These are phyloP conservation scores for Diplodia mutila DNA, from an alignment of 2,329 filamentous ascomycete species.

Conservation along the genomic window DNA sequence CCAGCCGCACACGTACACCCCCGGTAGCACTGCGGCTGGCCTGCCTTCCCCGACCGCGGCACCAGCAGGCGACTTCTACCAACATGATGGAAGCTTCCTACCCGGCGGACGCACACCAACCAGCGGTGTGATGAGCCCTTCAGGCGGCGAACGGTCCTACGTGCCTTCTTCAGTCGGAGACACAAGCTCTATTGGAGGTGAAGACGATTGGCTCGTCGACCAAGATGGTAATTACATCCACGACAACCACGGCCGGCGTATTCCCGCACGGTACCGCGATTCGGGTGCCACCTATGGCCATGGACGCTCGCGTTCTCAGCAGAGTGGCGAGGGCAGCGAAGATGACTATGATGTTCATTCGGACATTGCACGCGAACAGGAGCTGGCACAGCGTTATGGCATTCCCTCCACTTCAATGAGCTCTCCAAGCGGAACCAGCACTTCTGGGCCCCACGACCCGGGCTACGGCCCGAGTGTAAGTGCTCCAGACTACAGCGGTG, in stretches of 20 bases:
- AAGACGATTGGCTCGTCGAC: slow-evolving; percentile 45
- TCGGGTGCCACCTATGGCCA: slow-evolving; percentile 5
- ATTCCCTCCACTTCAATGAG: slow-evolving; percentile 32
- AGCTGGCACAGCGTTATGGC: slow-evolving; percentile 52
- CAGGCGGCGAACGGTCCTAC: slow-evolving; percentile 37
- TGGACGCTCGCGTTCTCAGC: slow-evolving; percentile 7
- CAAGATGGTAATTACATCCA: slow-evolving; percentile 43
- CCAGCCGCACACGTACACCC: slow-evolving; percentile 21
- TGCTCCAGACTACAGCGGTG: slow-evolving; percentile 42
- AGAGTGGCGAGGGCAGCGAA: slow-evolving; percentile 22
- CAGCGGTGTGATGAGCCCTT: slow-evolving; percentile 12
- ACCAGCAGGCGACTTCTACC: slow-evolving; percentile 40
- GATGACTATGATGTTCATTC: slow-evolving; percentile 61
- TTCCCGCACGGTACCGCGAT: slow-evolving; percentile 33
- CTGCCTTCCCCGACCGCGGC: slow-evolving; percentile 32
- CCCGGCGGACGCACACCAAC: slow-evolving; percentile 30
- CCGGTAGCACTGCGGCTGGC: slow-evolving; percentile 17
- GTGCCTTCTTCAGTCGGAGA: slow-evolving; percentile 39
- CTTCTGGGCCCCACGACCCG: slow-evolving; percentile 18
- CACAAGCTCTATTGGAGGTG: slow-evolving; percentile 38
- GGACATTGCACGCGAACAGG: slow-evolving; percentile 54
- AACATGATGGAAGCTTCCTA: slow-evolving; percentile 43
- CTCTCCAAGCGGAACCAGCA: not conserved
- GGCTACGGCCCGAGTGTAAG: not conserved
- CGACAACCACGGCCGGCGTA: slow-evolving; percentile 40